phyloP scores from a whole-genome alignment of 257 asterid genomes.

The Lithospermum erythrorhizon region DNA sequence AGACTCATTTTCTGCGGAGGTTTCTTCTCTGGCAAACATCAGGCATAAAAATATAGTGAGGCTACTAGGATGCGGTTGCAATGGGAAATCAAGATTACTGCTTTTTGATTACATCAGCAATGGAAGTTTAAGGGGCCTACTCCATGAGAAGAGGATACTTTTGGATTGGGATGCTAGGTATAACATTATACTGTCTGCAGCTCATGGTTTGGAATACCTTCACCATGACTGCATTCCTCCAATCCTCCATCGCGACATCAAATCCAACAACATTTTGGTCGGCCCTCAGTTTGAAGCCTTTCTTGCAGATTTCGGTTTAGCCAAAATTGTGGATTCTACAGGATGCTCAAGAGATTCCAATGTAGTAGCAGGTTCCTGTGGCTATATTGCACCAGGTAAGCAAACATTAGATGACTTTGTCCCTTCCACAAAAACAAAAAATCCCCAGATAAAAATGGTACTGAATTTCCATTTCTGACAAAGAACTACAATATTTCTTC shows the following conservation, averaged over 20 bases:
- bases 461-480: no score
- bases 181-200: slow-evolving; percentile 54
- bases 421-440: neutral
- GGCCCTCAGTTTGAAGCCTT: slow-evolving; percentile 55
- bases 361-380: slow-evolving; percentile 57
- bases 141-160: slow-evolving; percentile 34
- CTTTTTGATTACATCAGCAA: slow-evolving; percentile 61
- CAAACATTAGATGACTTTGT: neutral
- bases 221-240: slow-evolving; percentile 77
- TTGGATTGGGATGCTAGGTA: slow-evolving; percentile 69
- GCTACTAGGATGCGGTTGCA: slow-evolving; percentile 67
- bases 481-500: no score
- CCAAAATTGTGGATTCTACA: slow-evolving; percentile 42
- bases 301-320: slow-evolving; percentile 74
- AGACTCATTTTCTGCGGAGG: slow-evolving; percentile 65
- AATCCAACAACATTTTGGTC: slow-evolving; percentile 58
- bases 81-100: slow-evolving; percentile 57
- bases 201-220: slow-evolving; percentile 62
- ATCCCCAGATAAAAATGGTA: no score
- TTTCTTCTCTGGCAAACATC: slow-evolving; percentile 45
- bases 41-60: slow-evolving; percentile 65
- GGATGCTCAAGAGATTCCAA: slow-evolving; percentile 33
- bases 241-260: slow-evolving; percentile 62
- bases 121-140: slow-evolving; percentile 53
- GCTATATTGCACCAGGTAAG: slow-evolving; percentile 77